Evolutionary conservation across 768 basidiomycete genomes (phyloP), one percentile per base, ranked within the genome.

Genomic region (Pleurotus sapidus): DNA sequence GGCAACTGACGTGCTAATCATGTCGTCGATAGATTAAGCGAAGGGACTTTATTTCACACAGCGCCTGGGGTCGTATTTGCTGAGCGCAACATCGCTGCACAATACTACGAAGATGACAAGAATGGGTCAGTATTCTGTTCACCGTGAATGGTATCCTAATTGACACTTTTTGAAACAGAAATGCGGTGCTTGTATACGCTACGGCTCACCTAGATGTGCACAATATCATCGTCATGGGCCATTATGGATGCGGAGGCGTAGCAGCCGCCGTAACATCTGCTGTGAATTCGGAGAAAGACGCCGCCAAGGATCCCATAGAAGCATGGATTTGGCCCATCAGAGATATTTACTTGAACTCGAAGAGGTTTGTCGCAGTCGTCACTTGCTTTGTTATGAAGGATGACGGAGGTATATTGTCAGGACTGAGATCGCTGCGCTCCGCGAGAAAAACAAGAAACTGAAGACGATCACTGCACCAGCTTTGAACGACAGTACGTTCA

Each of bases 171-270:
- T 20, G 42, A 4, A 45, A 12, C 23, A 68, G 67, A 7, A 59
- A 63, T 45, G 57, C 67, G 5, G 62, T 64, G 17, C 54, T 68
- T 27, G 42, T 60, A 7, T 68, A 62, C 42, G 63, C 60, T 8
- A 60, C 64, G 5, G 48, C 58, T 6, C 57, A 57, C 18, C 58
- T 65, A 1, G 56, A 59, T 14, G 62, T 68, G 30, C 62, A 58
- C 34, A 64, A 68, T 50, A 57, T 66, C 23, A 60, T 68, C 8
- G 60, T 66, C 9, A 65, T 66, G 61, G 67, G 67, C 17, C 67
- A 66, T 55, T 66, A 66, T 18, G 67, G 67, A 2, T 68, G 65
- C 38, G 65, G 62, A 6, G 66, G 66, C 6, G 60, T 65, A 15
- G 63, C 64, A 6, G 62, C 62, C 2, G 55, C 67, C 5, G 66